A percentile compares a stretch with the other conserved stretches of the same genome.
Evolutionary conservation across 2,329 filamentous ascomycete species (phyloP).

Genomic region (Fusarium odoratissimum): DNA sequence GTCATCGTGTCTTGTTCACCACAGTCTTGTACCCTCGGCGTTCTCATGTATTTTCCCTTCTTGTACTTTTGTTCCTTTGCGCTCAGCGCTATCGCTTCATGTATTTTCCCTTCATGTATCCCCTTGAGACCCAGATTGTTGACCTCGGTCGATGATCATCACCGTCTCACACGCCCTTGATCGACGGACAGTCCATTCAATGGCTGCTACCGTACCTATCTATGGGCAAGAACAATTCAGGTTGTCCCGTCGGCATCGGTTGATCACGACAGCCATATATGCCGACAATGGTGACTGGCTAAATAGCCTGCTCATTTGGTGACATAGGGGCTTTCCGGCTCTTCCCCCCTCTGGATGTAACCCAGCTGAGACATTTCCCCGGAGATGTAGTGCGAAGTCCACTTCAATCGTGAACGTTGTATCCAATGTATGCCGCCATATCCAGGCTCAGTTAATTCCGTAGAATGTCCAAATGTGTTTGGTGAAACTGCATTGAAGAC

Average conservation of each 20-base stretch:
- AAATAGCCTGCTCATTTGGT: constrained; percentile 3
- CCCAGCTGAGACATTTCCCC: constrained; percentile 1
- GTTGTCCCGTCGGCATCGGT: not conserved
- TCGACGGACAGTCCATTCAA: not conserved
- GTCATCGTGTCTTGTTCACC: not conserved
- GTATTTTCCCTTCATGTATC: constrained; percentile 1
- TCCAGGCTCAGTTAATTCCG: constrained; percentile 9
- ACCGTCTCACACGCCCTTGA: not conserved
- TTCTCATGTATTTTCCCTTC: not conserved
- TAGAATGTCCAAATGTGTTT: not conserved
- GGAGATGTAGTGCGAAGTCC: not conserved
- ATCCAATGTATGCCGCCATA: not conserved
- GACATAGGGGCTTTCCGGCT: not conserved
- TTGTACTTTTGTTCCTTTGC: no score
- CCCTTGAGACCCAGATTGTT: constrained; percentile 19
- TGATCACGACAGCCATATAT: not conserved
- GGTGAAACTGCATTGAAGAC: not conserved
- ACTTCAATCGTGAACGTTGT: constrained; percentile 3
- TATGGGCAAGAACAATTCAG: constrained; percentile 1
- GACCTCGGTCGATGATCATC: constrained; percentile 20
- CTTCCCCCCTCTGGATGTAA: not conserved
- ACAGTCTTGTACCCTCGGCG: not conserved
- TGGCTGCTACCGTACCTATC: not conserved
- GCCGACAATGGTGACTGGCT: not conserved
- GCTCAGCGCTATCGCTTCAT: constrained; percentile 13